phyloP scores from a whole-genome alignment of 192 early-diverging fungal species.

The Chytriomyces confervae region DNA sequence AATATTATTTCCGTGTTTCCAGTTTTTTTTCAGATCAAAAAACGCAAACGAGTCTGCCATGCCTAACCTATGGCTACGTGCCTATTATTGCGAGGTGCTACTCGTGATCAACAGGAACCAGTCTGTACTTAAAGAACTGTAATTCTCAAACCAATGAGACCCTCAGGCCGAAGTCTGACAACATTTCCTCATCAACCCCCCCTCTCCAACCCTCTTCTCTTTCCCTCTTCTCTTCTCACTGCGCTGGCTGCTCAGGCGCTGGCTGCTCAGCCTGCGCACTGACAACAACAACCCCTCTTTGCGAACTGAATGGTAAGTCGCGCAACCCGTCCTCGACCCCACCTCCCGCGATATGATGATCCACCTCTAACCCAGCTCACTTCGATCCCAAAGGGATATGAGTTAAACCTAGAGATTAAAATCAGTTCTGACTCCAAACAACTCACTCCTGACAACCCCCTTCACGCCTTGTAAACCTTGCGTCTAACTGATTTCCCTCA shows the following conservation, averaged over 20 bases:
- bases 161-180: slow-evolving; percentile 1
- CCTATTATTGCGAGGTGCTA: slow-evolving; percentile 6
- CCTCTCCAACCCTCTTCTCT: neutral
- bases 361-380: slow-evolving; percentile 4
- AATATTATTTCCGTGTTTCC: no score
- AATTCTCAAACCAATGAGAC: neutral
- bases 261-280: neutral
- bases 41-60: slow-evolving; percentile 2
- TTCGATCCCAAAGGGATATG: neutral
- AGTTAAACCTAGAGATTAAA: slow-evolving; percentile 1
- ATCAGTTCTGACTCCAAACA: neutral
- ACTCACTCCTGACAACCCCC: neutral
- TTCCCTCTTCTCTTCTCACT: neutral
- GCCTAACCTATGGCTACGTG: slow-evolving; percentile 7
- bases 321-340: neutral
- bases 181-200: neutral
- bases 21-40: neutral
- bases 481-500: neutral
- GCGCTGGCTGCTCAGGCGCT: neutral
- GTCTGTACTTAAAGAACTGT: neutral
- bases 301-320: neutral
- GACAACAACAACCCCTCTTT: neutral
- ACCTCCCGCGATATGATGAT: neutral
- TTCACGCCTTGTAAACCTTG: neutral
- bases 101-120: slow-evolving; percentile 2